Conservation (phyloP, 2,329 filamentous ascomycete genomes). For the Cytospora leucostoma region DNA sequence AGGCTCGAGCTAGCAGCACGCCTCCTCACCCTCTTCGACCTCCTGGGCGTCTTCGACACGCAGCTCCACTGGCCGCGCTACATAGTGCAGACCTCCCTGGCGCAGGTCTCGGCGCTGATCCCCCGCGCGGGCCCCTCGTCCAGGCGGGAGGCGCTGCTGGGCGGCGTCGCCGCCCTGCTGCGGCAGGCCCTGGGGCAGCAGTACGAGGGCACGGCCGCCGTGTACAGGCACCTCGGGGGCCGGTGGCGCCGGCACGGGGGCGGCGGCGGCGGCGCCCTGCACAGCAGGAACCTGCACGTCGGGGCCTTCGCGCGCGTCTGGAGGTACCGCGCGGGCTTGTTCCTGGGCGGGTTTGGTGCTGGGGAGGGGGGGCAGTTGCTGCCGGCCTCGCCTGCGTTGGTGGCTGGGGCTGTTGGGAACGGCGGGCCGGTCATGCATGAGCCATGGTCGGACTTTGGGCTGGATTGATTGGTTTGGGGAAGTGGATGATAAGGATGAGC, state of each 20-base stretch:
- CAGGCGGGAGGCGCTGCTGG: slow-evolving; percentile 9
- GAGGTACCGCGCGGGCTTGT: slow-evolving; percentile 12
- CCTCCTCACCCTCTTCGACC: slow-evolving; percentile 19
- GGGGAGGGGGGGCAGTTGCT: not conserved
- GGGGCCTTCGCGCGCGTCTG: not conserved
- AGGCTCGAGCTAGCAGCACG: slow-evolving; percentile 16
- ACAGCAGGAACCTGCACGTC: not conserved
- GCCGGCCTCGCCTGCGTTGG: slow-evolving; percentile 1
- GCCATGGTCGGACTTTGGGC: slow-evolving; percentile 21
- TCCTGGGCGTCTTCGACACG: slow-evolving; percentile 19
- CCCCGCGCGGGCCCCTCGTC: not conserved
- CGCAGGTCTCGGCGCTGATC: slow-evolving; percentile 13
- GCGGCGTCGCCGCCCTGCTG: slow-evolving; percentile 12
- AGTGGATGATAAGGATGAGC: not conserved
- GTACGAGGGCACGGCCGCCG: not conserved
- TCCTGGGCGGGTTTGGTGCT: not conserved
- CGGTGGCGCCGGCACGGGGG: slow-evolving; percentile 11
- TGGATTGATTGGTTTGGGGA: slow-evolving; percentile 1
- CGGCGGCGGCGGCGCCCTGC: not conserved
- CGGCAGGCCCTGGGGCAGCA: slow-evolving; percentile 4
- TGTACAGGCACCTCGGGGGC: not conserved
- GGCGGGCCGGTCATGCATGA: slow-evolving; percentile 13
- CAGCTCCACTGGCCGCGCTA: slow-evolving; percentile 25
- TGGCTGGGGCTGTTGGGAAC: not conserved
- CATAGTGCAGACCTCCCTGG: slow-evolving; percentile 13